phyloP scores from a whole-genome alignment of 441 rosid species.

The Erysimum cheiri region DNA sequence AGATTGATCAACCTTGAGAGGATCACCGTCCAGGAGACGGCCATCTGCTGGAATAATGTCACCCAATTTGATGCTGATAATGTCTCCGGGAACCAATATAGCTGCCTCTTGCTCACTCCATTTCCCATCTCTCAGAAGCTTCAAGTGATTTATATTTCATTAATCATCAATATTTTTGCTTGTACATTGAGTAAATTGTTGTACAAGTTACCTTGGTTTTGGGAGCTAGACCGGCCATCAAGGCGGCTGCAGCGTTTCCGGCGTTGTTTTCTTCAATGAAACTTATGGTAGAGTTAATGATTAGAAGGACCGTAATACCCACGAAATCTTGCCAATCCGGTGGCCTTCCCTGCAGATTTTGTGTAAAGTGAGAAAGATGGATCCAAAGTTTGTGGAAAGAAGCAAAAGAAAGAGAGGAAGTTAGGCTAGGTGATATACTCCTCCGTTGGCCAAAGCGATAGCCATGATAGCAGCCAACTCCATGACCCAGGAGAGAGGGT shows the following conservation, averaged over 20 bases:
- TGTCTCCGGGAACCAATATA: constrained; percentile 71
- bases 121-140: constrained; percentile 67
- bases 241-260: constrained; percentile 81
- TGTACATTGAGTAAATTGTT: background rate
- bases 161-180: background rate
- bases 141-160: constrained; percentile 3
- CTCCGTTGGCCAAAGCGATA: constrained; percentile 67
- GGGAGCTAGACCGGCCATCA: constrained; percentile 85
- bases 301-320: constrained; percentile 62
- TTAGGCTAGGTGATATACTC: constrained; percentile 48
- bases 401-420: constrained; percentile 8
- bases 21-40: constrained; percentile 72
- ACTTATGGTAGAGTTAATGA: constrained; percentile 76
- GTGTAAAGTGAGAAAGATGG: constrained; percentile 3
- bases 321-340: constrained; percentile 84
- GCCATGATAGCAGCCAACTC: constrained; percentile 75
- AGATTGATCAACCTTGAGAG: constrained; percentile 73
- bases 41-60: constrained; percentile 79
- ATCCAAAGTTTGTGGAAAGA: background rate
- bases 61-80: constrained; percentile 71
- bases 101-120: constrained; percentile 80
- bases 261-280: constrained; percentile 81
- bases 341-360: constrained; percentile 61
- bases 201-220: constrained; percentile 56
- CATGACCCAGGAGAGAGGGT: constrained; percentile 74